These are phyloP conservation scores for Chloranthus sessilifolius DNA, from an alignment of 164 flowering plant species.

Conservation along the genomic window DNA sequence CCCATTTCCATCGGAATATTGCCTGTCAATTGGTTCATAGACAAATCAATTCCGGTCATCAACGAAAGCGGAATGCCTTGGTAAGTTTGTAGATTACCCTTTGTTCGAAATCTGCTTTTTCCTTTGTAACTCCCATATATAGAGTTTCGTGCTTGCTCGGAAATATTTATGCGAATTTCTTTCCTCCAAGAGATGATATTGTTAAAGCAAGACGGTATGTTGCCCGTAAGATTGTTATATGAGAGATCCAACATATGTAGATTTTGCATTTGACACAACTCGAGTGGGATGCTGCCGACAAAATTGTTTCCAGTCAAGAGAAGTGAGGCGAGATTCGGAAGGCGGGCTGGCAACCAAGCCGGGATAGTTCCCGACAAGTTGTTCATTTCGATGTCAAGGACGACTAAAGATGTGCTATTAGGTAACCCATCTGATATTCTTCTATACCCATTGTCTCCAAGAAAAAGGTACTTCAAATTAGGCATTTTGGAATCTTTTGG, in stretches of 20 bases:
- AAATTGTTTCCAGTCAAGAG: constrained; percentile 8
- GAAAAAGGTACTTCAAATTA: not conserved
- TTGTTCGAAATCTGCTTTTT: not conserved
- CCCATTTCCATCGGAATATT: constrained; percentile 9
- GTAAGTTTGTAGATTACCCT: constrained; percentile 2
- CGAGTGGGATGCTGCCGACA: not conserved
- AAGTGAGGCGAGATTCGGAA: not conserved
- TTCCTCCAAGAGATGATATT: constrained; percentile 5
- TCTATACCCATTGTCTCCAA: not conserved
- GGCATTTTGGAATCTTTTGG: not conserved
- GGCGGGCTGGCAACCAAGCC: not conserved
- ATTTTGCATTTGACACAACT: constrained; percentile 10
- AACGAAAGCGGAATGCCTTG: not conserved
- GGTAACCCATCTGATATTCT: constrained; percentile 1
- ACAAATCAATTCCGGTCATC: constrained; percentile 10
- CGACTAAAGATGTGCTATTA: not conserved
- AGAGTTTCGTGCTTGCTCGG: not conserved
- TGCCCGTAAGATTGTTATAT: constrained; percentile 3
- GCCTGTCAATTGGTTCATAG: constrained; percentile 6
- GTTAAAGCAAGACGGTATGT: constrained; percentile 7
- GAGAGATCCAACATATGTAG: constrained; percentile 8
- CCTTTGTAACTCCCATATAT: not conserved
- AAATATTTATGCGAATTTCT: not conserved
- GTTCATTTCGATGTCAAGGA: constrained; percentile 5
- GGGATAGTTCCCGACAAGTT: constrained; percentile 2